A percentile compares a stretch with the other conserved stretches of the same genome.
These are phyloP conservation scores for Priceomyces carsonii DNA, from an alignment of 805 yeast species.

Conservation along the genomic window DNA sequence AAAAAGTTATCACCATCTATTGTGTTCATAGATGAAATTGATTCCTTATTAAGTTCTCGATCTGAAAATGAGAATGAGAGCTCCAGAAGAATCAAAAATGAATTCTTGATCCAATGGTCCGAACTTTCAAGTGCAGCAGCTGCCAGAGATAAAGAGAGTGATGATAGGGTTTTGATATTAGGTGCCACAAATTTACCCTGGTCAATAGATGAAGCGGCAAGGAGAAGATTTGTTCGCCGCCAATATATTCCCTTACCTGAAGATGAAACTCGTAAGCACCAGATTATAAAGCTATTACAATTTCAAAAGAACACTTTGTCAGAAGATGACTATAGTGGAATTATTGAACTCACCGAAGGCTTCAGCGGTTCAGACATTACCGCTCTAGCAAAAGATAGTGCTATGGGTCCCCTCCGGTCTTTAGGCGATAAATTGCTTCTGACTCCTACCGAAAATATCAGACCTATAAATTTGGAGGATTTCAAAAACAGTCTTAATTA, in stretches of 20 bases:
- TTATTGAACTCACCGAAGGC: conserved; percentile 71
- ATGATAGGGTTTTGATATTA: conserved; percentile 73
- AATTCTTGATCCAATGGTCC: conserved; percentile 93
- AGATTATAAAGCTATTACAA: conserved; percentile 63
- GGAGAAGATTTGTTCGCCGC: conserved; percentile 87
- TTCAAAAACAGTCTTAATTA: conserved; percentile 73
- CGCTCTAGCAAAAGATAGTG: conserved; percentile 93
- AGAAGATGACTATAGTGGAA: conserved; percentile 58
- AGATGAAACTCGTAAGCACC: conserved; percentile 72
- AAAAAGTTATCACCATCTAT: conserved; percentile 87
- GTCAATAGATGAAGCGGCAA: conserved; percentile 96
- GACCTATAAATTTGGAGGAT: conserved; percentile 74
- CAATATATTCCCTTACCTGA: conserved; percentile 96
- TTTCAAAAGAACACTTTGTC: conserved; percentile 72
- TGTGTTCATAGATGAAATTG: conserved; percentile 95
- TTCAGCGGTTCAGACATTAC: conserved; percentile 92
- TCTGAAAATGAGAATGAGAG: conserved; percentile 82
- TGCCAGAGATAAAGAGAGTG: conserved; percentile 57
- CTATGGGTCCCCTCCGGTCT: conserved; percentile 94
- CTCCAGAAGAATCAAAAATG: conserved; percentile 86
- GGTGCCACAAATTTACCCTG: conserved; percentile 97
- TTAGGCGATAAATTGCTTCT: conserved; percentile 79
- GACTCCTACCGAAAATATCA: conserved; percentile 69
- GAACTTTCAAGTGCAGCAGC: conserved; percentile 84
- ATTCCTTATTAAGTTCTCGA: conserved; percentile 80